phyloP scores from a whole-genome alignment of 2,329 filamentous ascomycete genomes.

The Fusarium vanettenii region DNA sequence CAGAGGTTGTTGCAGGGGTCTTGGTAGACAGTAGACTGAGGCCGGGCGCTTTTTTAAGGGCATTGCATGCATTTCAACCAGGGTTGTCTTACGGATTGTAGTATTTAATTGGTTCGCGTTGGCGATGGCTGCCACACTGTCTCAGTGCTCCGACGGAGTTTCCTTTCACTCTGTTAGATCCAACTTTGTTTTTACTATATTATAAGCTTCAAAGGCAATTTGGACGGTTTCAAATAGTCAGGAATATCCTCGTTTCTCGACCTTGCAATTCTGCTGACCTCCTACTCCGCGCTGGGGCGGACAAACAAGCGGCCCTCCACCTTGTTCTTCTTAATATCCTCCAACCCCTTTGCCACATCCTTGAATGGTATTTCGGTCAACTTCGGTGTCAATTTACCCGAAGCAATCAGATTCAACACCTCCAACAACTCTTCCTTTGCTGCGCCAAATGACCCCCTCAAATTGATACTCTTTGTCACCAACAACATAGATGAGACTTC shows the following conservation, averaged over 20 bases:
- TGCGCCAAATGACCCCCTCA: conserved; percentile 14
- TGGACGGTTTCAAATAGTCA: not conserved
- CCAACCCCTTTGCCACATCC: conserved; percentile 4
- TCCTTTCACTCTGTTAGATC: not conserved
- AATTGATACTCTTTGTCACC: conserved; percentile 11
- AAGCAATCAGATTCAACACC: conserved; percentile 9
- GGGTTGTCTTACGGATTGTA: not conserved
- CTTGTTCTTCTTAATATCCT: conserved; percentile 2
- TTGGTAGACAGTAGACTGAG: not conserved
- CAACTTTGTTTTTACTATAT: not conserved
- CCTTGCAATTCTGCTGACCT: not conserved
- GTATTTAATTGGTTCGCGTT: not conserved
- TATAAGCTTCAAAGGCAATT: not conserved
- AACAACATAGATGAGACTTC: conserved; percentile 2
- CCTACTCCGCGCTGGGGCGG: not conserved
- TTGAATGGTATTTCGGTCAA: conserved; percentile 16
- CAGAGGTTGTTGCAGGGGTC: not conserved
- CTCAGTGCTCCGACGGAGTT: not conserved
- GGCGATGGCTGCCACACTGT: not conserved
- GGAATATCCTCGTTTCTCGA: not conserved
- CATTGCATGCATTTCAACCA: not conserved
- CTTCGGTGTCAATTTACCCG: conserved; percentile 7
- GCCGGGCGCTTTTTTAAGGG: not conserved
- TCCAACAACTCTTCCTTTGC: conserved; percentile 11
- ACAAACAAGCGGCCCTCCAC: conserved; percentile 15